phyloP scores from a whole-genome alignment of 176 grass and related monocot genomes.

The Avena eriantha region DNA sequence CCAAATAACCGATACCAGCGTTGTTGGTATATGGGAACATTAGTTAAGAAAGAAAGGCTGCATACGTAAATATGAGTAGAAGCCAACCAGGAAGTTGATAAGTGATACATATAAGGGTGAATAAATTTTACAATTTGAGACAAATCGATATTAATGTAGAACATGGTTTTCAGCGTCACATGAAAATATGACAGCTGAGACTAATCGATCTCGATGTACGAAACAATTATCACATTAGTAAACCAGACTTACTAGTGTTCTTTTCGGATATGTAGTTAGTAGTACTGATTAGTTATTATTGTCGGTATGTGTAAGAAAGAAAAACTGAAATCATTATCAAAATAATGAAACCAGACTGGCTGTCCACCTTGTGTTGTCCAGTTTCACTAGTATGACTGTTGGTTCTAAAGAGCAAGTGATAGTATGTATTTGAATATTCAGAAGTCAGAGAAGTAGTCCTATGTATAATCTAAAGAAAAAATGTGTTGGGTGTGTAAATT shows the following conservation, averaged over 20 bases:
- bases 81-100: constrained; percentile 25
- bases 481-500: not conserved
- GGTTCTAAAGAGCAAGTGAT: constrained; percentile 5
- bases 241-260: too few species aligned
- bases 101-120: constrained; percentile 17
- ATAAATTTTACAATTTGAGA: not conserved
- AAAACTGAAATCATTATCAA: not conserved
- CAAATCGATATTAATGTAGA: constrained; percentile 18
- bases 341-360: constrained; percentile 1
- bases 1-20: not conserved
- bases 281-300: too few species aligned
- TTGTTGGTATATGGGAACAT: not conserved
- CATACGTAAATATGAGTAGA: constrained; percentile 5
- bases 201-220: not conserved
- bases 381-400: not conserved
- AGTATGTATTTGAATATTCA: not conserved
- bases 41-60: constrained; percentile 13
- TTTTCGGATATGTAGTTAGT: too few species aligned
- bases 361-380: constrained; percentile 14
- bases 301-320: not conserved
- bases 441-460: not conserved
- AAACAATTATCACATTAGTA: not conserved
- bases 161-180: not conserved
- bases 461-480: constrained; percentile 15
- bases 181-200: not conserved